Conservation (phyloP, 169 alveolate genomes). For the Fabrea salina region DNA sequence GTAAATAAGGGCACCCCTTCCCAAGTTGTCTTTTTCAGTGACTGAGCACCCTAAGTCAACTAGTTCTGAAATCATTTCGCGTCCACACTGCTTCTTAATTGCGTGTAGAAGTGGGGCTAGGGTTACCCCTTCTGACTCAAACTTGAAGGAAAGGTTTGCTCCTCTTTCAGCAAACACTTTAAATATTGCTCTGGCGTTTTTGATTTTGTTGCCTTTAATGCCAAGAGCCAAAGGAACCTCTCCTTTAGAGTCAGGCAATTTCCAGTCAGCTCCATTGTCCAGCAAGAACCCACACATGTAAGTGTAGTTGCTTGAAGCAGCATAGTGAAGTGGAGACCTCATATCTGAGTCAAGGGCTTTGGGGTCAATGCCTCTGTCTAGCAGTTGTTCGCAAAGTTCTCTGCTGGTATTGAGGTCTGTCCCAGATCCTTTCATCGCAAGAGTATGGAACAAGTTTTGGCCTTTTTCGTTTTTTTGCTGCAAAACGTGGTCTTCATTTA, state of each 20-base stretch:
- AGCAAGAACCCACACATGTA: constrained; percentile 23
- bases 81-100: not conserved
- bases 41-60: not conserved
- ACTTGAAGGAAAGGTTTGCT: not conserved
- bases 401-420: not conserved
- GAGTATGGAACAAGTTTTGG: constrained; percentile 65
- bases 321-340: constrained; percentile 52
- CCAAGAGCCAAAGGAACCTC: not conserved
- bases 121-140: not conserved
- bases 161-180: not conserved
- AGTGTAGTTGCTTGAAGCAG: constrained; percentile 32
- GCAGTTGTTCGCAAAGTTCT: constrained; percentile 31
- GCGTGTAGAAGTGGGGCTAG: not conserved
- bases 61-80: not conserved
- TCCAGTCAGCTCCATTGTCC: constrained; percentile 31
- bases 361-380: constrained; percentile 33
- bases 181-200: not conserved
- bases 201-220: not conserved
- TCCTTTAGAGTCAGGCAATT: not conserved
- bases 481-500: constrained; percentile 48
- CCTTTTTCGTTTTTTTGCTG: constrained; percentile 46
- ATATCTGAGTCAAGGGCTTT: constrained; percentile 40
- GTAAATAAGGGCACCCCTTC: constrained; percentile 29
- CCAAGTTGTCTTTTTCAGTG: not conserved
- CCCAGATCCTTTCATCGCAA: constrained; percentile 44